Conservation (phyloP, 202 grass and related monocot species). For the Schoenoplectus triqueter region DNA sequence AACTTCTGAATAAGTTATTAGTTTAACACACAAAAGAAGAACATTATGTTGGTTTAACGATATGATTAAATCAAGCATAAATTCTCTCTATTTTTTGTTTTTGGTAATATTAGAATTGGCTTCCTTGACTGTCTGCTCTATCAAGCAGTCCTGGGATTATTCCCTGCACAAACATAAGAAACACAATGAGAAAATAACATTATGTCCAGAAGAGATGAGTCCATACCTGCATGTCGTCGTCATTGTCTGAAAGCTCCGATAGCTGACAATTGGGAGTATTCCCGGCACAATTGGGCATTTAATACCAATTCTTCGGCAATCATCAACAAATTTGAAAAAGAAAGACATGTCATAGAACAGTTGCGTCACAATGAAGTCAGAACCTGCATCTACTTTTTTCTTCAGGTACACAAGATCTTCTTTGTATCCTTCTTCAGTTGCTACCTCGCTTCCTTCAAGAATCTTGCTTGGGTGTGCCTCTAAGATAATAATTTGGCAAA, state of each 20-base stretch:
- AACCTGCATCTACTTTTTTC: constrained; percentile 45
- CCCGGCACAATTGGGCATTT: constrained; percentile 44
- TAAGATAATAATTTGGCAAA: constrained; percentile 20
- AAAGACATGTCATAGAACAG: constrained; percentile 42
- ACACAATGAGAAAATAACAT: not conserved
- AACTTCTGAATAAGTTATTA: not conserved
- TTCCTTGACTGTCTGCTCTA: not conserved
- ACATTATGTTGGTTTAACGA: not conserved
- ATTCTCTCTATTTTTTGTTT: not conserved
- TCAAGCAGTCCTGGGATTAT: not conserved
- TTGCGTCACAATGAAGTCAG: constrained; percentile 44
- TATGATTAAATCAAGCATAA: not conserved
- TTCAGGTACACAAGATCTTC: constrained; percentile 43
- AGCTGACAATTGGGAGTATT: constrained; percentile 44
- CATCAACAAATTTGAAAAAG: constrained; percentile 40
- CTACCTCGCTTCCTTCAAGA: constrained; percentile 40
- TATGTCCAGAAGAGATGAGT: not conserved
- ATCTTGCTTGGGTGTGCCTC: constrained; percentile 48
- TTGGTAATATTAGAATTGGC: not conserved
- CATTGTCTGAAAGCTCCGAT: constrained; percentile 46
- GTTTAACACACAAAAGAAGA: not conserved
- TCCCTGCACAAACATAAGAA: not conserved
- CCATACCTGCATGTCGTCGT: constrained; percentile 42
- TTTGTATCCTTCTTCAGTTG: constrained; percentile 43
- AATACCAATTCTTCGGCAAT: constrained; percentile 43